phyloP scores from a whole-genome alignment of 345 rosid genomes.

The Hypericum perforatum region DNA sequence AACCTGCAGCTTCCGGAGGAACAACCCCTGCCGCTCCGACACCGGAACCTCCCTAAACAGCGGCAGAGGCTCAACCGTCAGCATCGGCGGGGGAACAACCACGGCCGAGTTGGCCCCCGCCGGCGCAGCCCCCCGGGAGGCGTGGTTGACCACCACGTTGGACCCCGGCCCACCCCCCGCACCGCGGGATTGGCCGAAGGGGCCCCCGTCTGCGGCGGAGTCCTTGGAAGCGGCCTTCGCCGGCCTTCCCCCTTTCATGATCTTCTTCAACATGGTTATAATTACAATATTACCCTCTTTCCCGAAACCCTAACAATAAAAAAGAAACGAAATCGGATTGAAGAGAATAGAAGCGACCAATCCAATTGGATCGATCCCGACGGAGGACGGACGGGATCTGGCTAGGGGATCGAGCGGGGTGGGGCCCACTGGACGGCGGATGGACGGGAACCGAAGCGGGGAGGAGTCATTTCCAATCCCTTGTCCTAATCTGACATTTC shows the following conservation, averaged over 20 bases:
- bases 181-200: conserved; percentile 15
- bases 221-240: conserved; percentile 52
- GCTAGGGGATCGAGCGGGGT: too few species aligned
- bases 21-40: conserved; percentile 52
- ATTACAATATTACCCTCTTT: too few species aligned
- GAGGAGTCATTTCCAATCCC: too few species aligned
- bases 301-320: too few species aligned
- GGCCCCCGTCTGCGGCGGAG: conserved; percentile 35
- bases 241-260: conserved; percentile 55
- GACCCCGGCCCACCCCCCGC: conserved; percentile 30
- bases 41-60: conserved; percentile 48
- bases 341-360: too few species aligned
- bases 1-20: conserved; percentile 59
- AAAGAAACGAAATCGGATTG: too few species aligned
- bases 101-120: conserved; percentile 17
- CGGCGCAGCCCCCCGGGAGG: conserved; percentile 37
- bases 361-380: too few species aligned
- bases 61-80: conserved; percentile 57
- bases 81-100: conserved; percentile 40
- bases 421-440: too few species aligned
- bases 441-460: too few species aligned
- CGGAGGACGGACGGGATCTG: too few species aligned
- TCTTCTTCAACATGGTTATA: conserved; percentile 77
- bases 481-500: too few species aligned
- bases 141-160: conserved; percentile 59